Evolutionary conservation across 2,329 filamentous ascomycete species (phyloP).

Genomic region (Ophiostoma piceae): DNA sequence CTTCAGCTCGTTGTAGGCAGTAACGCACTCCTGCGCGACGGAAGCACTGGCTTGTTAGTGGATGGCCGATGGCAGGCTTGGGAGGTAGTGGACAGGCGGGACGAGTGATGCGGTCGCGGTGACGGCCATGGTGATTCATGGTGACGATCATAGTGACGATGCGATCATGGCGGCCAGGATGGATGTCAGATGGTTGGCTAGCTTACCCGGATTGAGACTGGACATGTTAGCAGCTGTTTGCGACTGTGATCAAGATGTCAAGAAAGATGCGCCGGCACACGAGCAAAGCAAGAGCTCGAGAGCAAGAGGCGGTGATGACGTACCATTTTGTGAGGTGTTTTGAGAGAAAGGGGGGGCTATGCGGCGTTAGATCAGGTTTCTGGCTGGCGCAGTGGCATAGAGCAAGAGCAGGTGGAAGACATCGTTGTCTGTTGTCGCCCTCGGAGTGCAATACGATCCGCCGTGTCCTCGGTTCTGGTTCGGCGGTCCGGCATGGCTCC

Average conservation of each 20-base stretch:
- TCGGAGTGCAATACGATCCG: background rate
- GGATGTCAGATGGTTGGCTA: background rate
- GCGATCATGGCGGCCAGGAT: too few species aligned
- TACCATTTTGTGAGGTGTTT: slow-evolving; percentile 23
- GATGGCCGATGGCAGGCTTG: background rate
- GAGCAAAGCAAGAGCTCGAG: slow-evolving; percentile 8
- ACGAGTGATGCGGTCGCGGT: background rate
- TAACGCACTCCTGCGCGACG: slow-evolving; percentile 66
- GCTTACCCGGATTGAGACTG: slow-evolving; percentile 64
- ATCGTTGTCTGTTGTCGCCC: background rate
- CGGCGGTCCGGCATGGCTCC: background rate
- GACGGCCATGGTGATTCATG: background rate
- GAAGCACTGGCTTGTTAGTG: slow-evolving; percentile 53
- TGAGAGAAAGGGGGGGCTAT: slow-evolving; percentile 7
- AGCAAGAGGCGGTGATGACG: slow-evolving; percentile 14
- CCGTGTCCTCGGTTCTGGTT: background rate
- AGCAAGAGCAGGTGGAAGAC: background rate
- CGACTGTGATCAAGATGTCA: background rate
- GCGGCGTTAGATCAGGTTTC: background rate
- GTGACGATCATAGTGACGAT: background rate
- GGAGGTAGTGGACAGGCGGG: background rate
- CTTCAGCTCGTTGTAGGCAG: slow-evolving; percentile 75
- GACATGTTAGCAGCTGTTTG: background rate
- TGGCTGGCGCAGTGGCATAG: background rate
- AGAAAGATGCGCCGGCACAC: slow-evolving; percentile 14